Evolutionary conservation across 176 grass and related monocot genomes (phyloP).

Genomic region (Dactylis glomerata): DNA sequence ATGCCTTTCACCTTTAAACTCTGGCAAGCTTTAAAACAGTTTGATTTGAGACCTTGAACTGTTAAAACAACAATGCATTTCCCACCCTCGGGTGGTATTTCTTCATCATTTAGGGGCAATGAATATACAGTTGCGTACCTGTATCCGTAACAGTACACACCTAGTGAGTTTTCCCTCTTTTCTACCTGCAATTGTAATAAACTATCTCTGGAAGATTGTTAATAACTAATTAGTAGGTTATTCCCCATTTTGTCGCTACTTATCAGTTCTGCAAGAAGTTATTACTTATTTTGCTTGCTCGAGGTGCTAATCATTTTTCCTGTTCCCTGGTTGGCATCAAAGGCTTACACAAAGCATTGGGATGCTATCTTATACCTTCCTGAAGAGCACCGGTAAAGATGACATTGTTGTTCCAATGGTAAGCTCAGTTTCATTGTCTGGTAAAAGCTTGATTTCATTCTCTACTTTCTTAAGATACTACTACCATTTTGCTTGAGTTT

Average conservation of each 20-base stretch:
- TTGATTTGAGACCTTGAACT: background rate
- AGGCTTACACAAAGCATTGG: slow-evolving; percentile 94
- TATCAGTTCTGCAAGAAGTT: slow-evolving; percentile 17
- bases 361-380: slow-evolving; percentile 95
- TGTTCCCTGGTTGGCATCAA: background rate
- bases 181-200: background rate
- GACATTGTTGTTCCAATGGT: slow-evolving; percentile 99
- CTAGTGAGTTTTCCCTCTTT: background rate
- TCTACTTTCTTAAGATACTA: background rate
- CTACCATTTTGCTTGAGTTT: slow-evolving; percentile 5
- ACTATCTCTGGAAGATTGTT: background rate
- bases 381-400: slow-evolving; percentile 80
- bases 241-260: background rate
- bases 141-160: background rate
- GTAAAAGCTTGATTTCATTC: slow-evolving; percentile 42
- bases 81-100: background rate
- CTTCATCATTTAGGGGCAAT: background rate
- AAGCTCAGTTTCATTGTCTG: slow-evolving; percentile 37
- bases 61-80: background rate
- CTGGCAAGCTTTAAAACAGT: background rate
- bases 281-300: slow-evolving; percentile 20
- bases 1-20: background rate
- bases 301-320: background rate
- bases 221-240: background rate
- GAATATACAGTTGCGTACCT: background rate